Evolutionary conservation across 2,329 filamentous ascomycete species (phyloP).

Genomic region (Neofusicoccum umdonicola): DNA sequence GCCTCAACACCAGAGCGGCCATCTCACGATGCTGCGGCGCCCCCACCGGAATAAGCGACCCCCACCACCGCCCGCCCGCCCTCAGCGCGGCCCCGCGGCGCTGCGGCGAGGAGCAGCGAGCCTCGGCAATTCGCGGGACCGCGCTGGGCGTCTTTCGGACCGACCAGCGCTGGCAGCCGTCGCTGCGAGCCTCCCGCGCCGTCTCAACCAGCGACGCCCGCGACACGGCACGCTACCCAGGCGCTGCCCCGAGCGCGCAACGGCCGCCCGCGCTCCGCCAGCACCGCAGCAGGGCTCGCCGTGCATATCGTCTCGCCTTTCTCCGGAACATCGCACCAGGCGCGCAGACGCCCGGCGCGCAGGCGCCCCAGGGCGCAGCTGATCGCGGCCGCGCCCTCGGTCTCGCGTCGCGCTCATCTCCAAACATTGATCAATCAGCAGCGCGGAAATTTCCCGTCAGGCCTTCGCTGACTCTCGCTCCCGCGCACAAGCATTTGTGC

Average conservation of each 20-base stretch:
- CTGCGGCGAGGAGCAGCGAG: neutral
- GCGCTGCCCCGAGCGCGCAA: conserved; percentile 1
- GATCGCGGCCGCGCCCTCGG: neutral
- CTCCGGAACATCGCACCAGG: neutral
- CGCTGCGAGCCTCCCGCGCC: neutral
- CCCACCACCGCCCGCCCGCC: neutral
- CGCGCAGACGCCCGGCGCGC: neutral
- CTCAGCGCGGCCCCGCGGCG: neutral
- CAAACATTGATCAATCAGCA: conserved; percentile 8
- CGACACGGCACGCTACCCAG: too few species aligned
- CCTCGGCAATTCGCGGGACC: neutral
- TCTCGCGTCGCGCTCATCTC: neutral
- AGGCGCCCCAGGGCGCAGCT: too few species aligned
- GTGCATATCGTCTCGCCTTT: neutral
- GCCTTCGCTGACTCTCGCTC: conserved; percentile 2
- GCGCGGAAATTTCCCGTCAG: neutral
- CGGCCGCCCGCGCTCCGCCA: neutral
- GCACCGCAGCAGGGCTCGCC: neutral
- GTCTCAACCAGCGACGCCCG: neutral
- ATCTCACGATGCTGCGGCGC: conserved; percentile 2
- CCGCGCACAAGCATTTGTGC: conserved; percentile 12
- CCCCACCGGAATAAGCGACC: neutral
- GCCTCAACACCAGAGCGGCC: conserved; percentile 10
- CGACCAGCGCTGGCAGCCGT: neutral
- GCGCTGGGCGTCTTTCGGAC: neutral